Base-by-base conservation (phyloP, 768 basidiomycete species). In the Boletus rubroflammeus region DNA sequence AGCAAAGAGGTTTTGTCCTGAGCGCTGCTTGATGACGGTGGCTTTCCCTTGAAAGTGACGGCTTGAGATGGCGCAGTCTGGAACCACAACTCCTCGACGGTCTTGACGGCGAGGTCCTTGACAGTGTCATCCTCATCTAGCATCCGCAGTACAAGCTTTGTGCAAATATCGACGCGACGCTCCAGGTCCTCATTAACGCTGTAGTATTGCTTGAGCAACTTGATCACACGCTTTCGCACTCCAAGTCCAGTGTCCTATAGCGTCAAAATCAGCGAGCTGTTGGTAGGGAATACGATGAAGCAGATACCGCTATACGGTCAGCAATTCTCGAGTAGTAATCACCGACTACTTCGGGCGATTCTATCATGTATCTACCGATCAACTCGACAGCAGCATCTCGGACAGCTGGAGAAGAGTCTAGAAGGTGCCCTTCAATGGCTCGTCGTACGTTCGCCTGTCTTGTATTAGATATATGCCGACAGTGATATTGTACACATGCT, bases 381-480 rank as follows among this genome's bases (percentile, higher is more conserved):
- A 99, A 75, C 65, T 98, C 97, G 14, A 99, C 91, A 6, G 96
- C 94, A 5, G 94, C 93, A 67, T 99, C 97, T 11, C 97, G 89
- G 7, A 99, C 97, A 17, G 90, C 89, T 1, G 97, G 88, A 1
- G 97, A 98, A 58, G 81, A 88, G 62, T 99, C 97, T 2, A 90
- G 76, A 14, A 99, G 79, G 65, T 97, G 92, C 34, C 83, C 85
- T 70, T 98, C 93, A 59, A 99, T 92, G 2, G 90, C 85, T 44
- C 81, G 79, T 32, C 92, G 85, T 35, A 98, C 93, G 58, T 84
- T 88, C 3, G 80, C 64, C 90, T 94, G 57, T 31, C 28, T 38
- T 26, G 19, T 13, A 34, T 69, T 25, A 61, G 26, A 19, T 36
- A 35, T 23, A 48, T 46, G 29, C 39, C 17, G 6, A 13, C 11